Evolutionary conservation across 2,329 filamentous ascomycete genomes (phyloP).

Genomic region (Paramyrothecium sp.): DNA sequence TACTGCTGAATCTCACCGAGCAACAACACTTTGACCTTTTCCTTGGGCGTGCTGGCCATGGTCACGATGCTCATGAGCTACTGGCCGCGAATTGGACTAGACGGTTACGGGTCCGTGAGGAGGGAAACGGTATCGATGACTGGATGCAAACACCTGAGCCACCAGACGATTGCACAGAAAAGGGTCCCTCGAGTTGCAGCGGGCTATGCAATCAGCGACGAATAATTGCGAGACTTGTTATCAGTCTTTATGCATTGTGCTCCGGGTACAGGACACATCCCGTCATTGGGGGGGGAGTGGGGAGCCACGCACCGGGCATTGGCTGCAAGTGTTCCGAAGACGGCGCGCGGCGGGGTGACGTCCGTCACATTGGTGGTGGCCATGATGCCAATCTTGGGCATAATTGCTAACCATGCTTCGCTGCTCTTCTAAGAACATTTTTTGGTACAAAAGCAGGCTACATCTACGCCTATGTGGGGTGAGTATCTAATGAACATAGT

Average conservation of each 20-base stretch:
- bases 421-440: too few relatives aligned
- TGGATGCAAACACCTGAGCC: not conserved
- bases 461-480: too few relatives aligned
- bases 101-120: slow-evolving; percentile 2
- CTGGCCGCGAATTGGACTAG: too few relatives aligned
- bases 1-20: slow-evolving; percentile 39
- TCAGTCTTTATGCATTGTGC: not conserved
- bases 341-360: not conserved
- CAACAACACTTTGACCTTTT: slow-evolving; percentile 34
- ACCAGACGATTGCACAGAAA: not conserved
- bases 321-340: not conserved
- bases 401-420: too few relatives aligned
- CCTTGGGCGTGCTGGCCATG: not conserved
- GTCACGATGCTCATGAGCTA: slow-evolving; percentile 10
- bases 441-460: too few relatives aligned
- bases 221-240: not conserved
- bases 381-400: too few relatives aligned
- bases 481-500: too few relatives aligned
- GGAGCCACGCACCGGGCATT: not conserved
- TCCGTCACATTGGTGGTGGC: not conserved
- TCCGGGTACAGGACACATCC: not conserved
- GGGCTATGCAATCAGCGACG: not conserved
- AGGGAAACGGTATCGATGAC: not conserved
- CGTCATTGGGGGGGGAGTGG: not conserved
- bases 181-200: not conserved